phyloP scores from a whole-genome alignment of 2,329 filamentous ascomycete species.

The Neofusicoccum kwambonambiense region DNA sequence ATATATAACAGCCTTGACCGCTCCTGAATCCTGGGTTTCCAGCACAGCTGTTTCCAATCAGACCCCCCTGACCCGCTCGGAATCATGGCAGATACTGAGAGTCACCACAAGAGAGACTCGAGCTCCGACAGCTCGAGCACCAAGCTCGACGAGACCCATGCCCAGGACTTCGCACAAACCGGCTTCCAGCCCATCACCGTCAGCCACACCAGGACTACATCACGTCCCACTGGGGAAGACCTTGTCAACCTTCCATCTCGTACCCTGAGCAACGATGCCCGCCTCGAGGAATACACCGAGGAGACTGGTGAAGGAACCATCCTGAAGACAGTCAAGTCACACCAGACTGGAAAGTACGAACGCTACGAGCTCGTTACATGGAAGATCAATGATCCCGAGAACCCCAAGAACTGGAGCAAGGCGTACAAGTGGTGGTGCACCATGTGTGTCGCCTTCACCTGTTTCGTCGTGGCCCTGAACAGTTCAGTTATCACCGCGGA shows the following conservation, averaged over 20 bases:
- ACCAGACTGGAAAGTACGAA: slow-evolving; percentile 50
- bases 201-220: background rate
- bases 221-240: slow-evolving; percentile 34
- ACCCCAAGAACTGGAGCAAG: slow-evolving; percentile 85
- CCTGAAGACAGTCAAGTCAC: slow-evolving; percentile 54
- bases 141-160: slow-evolving; percentile 8
- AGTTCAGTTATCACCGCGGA: slow-evolving; percentile 79
- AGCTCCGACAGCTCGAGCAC: slow-evolving; percentile 15
- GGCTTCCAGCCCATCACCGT: slow-evolving; percentile 14
- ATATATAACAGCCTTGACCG: slow-evolving; percentile 9
- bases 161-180: slow-evolving; percentile 12
- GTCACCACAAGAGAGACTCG: background rate
- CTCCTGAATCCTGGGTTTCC: background rate
- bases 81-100: slow-evolving; percentile 9
- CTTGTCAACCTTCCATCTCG: slow-evolving; percentile 63
- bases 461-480: slow-evolving; percentile 49
- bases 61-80: background rate
- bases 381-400: slow-evolving; percentile 67
- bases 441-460: slow-evolving; percentile 70
- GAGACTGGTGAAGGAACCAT: slow-evolving; percentile 65
- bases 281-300: slow-evolving; percentile 63
- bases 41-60: slow-evolving; percentile 3
- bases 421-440: slow-evolving; percentile 74
- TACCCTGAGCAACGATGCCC: slow-evolving; percentile 56
- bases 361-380: slow-evolving; percentile 69